Base-by-base conservation (phyloP, 495 filamentous ascomycete genomes). In the Tuber indicum region DNA sequence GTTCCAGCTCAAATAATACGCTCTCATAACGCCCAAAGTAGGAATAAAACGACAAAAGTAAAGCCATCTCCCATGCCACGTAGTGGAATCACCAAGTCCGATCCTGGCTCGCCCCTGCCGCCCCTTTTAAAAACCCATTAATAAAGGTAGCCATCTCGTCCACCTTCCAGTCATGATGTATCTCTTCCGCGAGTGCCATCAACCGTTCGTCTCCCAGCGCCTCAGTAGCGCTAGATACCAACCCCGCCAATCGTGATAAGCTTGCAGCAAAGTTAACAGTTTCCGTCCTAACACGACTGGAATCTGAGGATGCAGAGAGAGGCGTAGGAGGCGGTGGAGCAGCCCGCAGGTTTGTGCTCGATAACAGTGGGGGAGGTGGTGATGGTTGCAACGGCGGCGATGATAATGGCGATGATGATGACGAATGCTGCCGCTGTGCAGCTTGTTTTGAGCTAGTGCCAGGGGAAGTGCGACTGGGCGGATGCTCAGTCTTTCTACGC, bases 141-240 rank as follows among this genome's bases (percentile, higher is more conserved):
- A 80, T 71, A 66, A 80, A 80, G 6, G 78, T 80, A 12, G 78
- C 78, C 78, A 80, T 80, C 41, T 80, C 78, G 21, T 80, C 78
- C 19, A 80, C 78, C 23, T 75, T 74, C 78, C 78, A 80, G 47
- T 80, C 78, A 9, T 80, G 78, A 2, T 80, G 78, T 6, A 80
- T 80, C 39, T 80, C 78, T 32, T 72, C 72, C 74, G 79, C 78
- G 52, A 80, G 36, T 16, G 78, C 77, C 52, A 74, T 72, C 71
- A 80, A 76, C 19, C 78, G 71, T 43, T 80, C 78, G 14, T 39
- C 52, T 17, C 71, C 78, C 10, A 80, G 78, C 7, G 52, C 44
- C 14, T 80, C 74, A 17, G 77, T 72, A 39, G 78, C 78, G 14
- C 43, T 74, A 16, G 79, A 23, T 21, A 80, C 66, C 14, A 80